phyloP scores from a whole-genome alignment of 108 stramenopile species.

The Schizochytrium sp. region DNA sequence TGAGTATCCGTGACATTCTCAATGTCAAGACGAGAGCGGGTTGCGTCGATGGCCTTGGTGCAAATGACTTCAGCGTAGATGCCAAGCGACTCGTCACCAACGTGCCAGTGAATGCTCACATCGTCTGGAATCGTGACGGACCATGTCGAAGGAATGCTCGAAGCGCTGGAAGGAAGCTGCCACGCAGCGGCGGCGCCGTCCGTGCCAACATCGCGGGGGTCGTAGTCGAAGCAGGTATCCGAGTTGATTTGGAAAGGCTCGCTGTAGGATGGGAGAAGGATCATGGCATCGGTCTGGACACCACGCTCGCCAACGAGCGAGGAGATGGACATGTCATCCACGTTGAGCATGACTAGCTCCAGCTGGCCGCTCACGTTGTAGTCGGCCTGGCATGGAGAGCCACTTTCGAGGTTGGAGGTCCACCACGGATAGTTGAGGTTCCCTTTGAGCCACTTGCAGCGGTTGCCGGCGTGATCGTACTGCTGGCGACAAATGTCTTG shows the following conservation, averaged over 20 bases:
- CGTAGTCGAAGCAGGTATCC: constrained; percentile 2
- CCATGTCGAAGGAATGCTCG: neutral
- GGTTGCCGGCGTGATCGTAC: constrained; percentile 5
- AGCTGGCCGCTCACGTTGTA: neutral
- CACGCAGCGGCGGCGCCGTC: neutral
- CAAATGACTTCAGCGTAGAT: neutral
- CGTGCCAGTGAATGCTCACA: neutral
- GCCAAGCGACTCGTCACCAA: neutral
- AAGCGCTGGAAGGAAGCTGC: neutral
- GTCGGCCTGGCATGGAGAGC: constrained; percentile 4
- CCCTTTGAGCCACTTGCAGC: neutral
- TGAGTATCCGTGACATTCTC: neutral
- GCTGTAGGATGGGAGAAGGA: neutral
- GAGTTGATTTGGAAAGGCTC: neutral
- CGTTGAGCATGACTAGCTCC: neutral
- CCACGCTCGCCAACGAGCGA: neutral
- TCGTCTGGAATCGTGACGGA: neutral
- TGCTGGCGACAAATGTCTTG: neutral
- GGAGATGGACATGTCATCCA: neutral
- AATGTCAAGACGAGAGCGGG: neutral
- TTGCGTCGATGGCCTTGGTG: neutral
- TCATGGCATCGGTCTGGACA: neutral
- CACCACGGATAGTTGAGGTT: neutral
- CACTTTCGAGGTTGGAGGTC: neutral
- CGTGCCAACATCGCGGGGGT: neutral